These are phyloP conservation scores for Aspergillus calidoustus DNA, from an alignment of 2,329 filamentous ascomycete genomes.

Conservation along the genomic window DNA sequence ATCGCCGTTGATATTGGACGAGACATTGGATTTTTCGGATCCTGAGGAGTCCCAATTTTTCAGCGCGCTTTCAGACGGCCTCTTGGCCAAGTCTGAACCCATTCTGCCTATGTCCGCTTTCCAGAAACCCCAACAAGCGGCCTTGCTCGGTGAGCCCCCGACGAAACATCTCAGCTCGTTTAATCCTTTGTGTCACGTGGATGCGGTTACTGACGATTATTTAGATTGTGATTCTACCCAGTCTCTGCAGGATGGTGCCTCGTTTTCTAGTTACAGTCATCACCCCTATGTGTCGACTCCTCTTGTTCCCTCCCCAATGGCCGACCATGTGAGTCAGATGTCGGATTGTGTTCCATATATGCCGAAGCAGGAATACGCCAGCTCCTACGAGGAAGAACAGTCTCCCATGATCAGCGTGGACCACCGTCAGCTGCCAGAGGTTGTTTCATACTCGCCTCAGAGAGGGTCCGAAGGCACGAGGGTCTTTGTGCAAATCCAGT, in stretches of 20 bases:
- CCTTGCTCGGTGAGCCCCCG: slow-evolving; percentile 73
- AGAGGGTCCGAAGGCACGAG: slow-evolving; percentile 72
- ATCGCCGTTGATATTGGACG: slow-evolving; percentile 53
- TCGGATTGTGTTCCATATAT: slow-evolving; percentile 48
- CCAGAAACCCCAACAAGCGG: slow-evolving; percentile 74
- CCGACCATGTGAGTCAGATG: slow-evolving; percentile 46
- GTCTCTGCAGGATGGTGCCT: slow-evolving; percentile 45
- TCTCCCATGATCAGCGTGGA: slow-evolving; percentile 69
- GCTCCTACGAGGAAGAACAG: slow-evolving; percentile 65
- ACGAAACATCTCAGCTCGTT: not conserved
- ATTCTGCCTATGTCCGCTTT: slow-evolving; percentile 81
- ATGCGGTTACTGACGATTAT: slow-evolving; percentile 14
- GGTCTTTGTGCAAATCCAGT: slow-evolving; percentile 74
- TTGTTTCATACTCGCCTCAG: slow-evolving; percentile 72
- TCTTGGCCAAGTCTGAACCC: slow-evolving; percentile 62
- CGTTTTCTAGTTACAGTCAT: slow-evolving; percentile 48
- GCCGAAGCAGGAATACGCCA: slow-evolving; percentile 43
- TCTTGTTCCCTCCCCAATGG: slow-evolving; percentile 46
- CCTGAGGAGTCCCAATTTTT: slow-evolving; percentile 51
- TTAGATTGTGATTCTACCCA: slow-evolving; percentile 44
- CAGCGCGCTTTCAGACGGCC: slow-evolving; percentile 54
- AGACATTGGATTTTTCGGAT: slow-evolving; percentile 51
- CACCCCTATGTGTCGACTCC: slow-evolving; percentile 44
- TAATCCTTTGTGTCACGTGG: not conserved
- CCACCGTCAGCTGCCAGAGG: slow-evolving; percentile 63